Evolutionary conservation across 2,329 filamentous ascomycete species (phyloP).

Genomic region (Alternaria gaisen): DNA sequence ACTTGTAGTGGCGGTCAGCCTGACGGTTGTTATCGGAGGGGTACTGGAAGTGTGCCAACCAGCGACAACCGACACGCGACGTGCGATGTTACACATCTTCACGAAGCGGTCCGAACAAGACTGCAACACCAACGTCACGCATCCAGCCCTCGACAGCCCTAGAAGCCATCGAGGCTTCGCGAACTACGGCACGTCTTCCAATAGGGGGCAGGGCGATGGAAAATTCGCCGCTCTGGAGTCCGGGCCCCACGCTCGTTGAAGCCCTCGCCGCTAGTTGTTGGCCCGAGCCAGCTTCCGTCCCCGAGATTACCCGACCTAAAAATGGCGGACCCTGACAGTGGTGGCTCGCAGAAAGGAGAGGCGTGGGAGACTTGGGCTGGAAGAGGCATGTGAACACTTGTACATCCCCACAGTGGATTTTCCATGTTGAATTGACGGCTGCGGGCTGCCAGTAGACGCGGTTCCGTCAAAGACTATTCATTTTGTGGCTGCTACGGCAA

Average conservation of each 20-base stretch:
- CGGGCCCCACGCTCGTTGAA: conserved; percentile 21
- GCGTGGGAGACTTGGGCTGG: conserved; percentile 18
- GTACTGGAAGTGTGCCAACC: neutral
- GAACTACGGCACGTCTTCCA: conserved; percentile 23
- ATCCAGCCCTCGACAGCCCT: neutral
- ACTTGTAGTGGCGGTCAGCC: neutral
- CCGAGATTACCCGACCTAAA: conserved; percentile 33
- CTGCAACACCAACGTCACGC: neutral
- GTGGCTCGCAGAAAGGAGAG: conserved; percentile 18
- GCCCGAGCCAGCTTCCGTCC: conserved; percentile 20
- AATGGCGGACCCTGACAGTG: conserved; percentile 24
- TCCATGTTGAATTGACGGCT: conserved; percentile 17
- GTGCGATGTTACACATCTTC: neutral
- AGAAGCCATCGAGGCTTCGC: conserved; percentile 16
- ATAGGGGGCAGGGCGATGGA: conserved; percentile 24
- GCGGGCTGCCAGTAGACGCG: conserved; percentile 22
- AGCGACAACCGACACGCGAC: neutral
- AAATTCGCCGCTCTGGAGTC: conserved; percentile 28
- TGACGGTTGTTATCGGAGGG: neutral
- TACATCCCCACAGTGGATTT: conserved; percentile 30
- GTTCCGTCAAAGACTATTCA: conserved; percentile 21
- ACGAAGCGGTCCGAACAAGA: neutral
- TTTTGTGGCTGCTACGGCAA: conserved; percentile 35
- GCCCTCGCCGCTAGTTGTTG: conserved; percentile 26
- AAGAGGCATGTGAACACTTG: conserved; percentile 36